Base-by-base conservation (phyloP, 2,329 filamentous ascomycete species). In the Hymenoscyphus fraxineus region DNA sequence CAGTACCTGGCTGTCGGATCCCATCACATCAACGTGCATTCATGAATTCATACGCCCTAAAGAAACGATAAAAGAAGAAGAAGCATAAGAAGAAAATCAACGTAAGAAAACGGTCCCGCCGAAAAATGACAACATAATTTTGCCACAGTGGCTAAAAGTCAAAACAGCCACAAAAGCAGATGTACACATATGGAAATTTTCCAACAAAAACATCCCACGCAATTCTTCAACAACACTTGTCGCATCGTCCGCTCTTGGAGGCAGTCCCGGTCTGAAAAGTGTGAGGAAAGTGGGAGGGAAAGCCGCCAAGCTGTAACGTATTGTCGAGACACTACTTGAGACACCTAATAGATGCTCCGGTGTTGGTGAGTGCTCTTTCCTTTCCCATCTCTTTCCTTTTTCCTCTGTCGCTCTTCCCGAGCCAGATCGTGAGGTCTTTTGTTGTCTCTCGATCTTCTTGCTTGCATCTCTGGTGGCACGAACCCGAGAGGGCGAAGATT, bases 391-490 rank as follows among this genome's bases (percentile, higher is more conserved):
- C 51, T 47, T 38, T 62, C 38, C 63, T 58, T 63, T 41, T 35
- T 64, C 32, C 62, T 64, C 22, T 58, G 61, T 62, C 68, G 60
- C 1, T 60, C 58, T 35, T 68, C 68, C 22, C 55, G 65, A 35
- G 12, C 38, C 60, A 63, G 57, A 40, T 68, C 51, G 47, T 67
- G 35, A 16, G 56, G 66, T 32, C 19, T 64, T 6, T 38, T 62
- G 3, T 65, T 61, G 5, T 59, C 62, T 31, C 40, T 58, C 32
- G 59, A 61, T 12, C 39, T 41, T 59, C 57, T 66, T 16, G 2
- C 10, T 38, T 56, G 47, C 65, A 64, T 61, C 22, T 69, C 68
- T 4, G 63, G 58, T 15, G 67, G 64, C 22, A 67, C 55, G 35
- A 65, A 67, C 1, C 35, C 66, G 22, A 35, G 32, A 5, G 64